Evolutionary conservation across 768 basidiomycete species (phyloP), one percentile per base, ranked within the genome.

Genomic region (Amyloporia xantha): DNA sequence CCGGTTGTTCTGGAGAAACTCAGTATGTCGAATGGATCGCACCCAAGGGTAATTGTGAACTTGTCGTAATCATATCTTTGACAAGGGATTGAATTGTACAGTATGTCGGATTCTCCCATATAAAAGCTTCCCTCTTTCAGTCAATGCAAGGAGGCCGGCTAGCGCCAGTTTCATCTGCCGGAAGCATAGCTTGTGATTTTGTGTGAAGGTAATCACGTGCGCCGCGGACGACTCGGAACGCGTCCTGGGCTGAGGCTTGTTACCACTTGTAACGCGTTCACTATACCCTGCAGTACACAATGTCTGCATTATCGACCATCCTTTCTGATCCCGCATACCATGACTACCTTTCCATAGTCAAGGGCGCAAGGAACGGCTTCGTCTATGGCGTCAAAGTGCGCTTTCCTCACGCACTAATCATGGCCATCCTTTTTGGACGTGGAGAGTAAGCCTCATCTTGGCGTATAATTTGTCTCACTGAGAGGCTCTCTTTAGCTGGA

Each of bases 381-480:
- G 86, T 92, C 7, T 93, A 92, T 58, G 91, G 91, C 30, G 86
- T 85, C 57, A 91, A 92, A 69, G 86, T 95, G 54, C 73, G 92
- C 37, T 94, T 95, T 59, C 95, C 95, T 33, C 95, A 98, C 76
- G 95, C 95, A 1, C 71, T 98, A 24, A 85, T 98, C 43, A 97
- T 97, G 94, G 87, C 92, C 20, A 78, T 96, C 52, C 72, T 98
- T 36, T 98, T 97, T 61, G 91, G 92, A 26, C 78, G 85, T 41
- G 92, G 92, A 71, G 80, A 88, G 91, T 96, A 58, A 66, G 91
- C 33, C 36, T 24, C 27, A 24, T n/a, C 21, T 20, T 5, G n/a
- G 12, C 10, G 20, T 24, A 5, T 36, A 24, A 11, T 19, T 37
- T 27, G 10, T 42, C 41, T 40, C 43, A 13, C 25, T 13, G 54